phyloP scores from a whole-genome alignment of 768 basidiomycete genomes.

The Guyanaporus albipodus region DNA sequence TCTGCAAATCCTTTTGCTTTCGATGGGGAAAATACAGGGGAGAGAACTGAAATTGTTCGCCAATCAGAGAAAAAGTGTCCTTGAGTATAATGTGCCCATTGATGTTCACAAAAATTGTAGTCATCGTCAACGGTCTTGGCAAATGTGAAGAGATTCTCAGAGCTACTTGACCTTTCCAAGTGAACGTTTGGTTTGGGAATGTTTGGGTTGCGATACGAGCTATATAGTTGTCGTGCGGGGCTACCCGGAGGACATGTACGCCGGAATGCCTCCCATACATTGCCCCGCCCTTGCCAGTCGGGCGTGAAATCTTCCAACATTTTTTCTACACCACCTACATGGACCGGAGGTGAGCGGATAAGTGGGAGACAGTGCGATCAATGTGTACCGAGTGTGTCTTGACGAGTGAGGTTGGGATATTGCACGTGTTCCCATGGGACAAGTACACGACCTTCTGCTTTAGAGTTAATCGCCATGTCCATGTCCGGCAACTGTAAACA shows the following conservation, averaged over 20 bases:
- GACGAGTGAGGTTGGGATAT: conserved; percentile 64
- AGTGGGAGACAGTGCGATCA: neutral
- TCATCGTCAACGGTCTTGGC: conserved; percentile 53
- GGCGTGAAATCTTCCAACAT: conserved; percentile 67
- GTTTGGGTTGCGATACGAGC: conserved; percentile 59
- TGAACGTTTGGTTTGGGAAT: conserved; percentile 25
- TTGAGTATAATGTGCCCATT: conserved; percentile 82
- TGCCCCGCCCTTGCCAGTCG: conserved; percentile 83
- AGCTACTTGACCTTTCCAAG: conserved; percentile 21
- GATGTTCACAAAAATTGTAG: conserved; percentile 75
- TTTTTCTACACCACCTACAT: conserved; percentile 45
- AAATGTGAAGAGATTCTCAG: conserved; percentile 64
- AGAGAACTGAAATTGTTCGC: conserved; percentile 82
- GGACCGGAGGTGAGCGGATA: neutral
- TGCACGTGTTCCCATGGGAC: conserved; percentile 87
- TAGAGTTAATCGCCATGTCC: conserved; percentile 91
- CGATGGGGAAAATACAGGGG: conserved; percentile 92
- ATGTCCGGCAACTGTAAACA: conserved; percentile 75
- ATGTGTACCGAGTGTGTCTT: conserved; percentile 32
- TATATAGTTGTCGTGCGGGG: conserved; percentile 78
- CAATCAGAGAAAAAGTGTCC: conserved; percentile 98
- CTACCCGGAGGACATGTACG: conserved; percentile 82
- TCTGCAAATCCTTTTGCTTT: conserved; percentile 83
- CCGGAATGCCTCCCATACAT: conserved; percentile 92
- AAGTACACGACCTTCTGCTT: conserved; percentile 89